These are phyloP conservation scores for Terana coerulea DNA, from an alignment of 768 basidiomycete genomes.

Conservation along the genomic window DNA sequence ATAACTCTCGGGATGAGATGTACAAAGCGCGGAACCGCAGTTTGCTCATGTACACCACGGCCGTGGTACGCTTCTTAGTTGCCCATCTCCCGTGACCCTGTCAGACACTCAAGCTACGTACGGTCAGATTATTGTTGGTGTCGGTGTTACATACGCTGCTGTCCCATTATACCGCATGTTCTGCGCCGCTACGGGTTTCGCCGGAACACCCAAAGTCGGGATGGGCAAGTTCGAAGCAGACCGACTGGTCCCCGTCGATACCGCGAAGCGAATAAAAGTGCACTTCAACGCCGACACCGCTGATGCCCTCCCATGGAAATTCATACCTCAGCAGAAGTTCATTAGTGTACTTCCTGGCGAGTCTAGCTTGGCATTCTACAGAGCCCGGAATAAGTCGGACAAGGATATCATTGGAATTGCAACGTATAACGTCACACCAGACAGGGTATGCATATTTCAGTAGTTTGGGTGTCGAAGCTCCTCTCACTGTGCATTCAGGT, in stretches of 20 bases:
- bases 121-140: conserved; percentile 65
- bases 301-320: conserved; percentile 89
- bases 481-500: conserved; percentile 48
- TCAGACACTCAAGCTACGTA: conserved; percentile 5
- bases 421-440: conserved; percentile 99
- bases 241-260: conserved; percentile 72
- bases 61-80: conserved; percentile 58
- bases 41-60: conserved; percentile 80
- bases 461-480: neutral
- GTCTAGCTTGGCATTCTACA: conserved; percentile 95
- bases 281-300: conserved; percentile 93
- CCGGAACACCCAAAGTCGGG: conserved; percentile 88
- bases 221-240: conserved; percentile 83
- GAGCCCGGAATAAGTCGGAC: conserved; percentile 78
- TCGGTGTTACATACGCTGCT: conserved; percentile 93
- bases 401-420: conserved; percentile 97
- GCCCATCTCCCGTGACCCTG: neutral
- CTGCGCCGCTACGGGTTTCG: conserved; percentile 96
- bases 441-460: conserved; percentile 57
- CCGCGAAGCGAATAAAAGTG: conserved; percentile 78
- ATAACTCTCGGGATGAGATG: conserved; percentile 34
- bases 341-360: conserved; percentile 94
- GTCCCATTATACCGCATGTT: conserved; percentile 98
- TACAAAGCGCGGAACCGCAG: conserved; percentile 64
- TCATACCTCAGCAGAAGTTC: conserved; percentile 85